Conservation (phyloP, 1,284 basidiomycete genomes). For the Ustilago hordei region DNA sequence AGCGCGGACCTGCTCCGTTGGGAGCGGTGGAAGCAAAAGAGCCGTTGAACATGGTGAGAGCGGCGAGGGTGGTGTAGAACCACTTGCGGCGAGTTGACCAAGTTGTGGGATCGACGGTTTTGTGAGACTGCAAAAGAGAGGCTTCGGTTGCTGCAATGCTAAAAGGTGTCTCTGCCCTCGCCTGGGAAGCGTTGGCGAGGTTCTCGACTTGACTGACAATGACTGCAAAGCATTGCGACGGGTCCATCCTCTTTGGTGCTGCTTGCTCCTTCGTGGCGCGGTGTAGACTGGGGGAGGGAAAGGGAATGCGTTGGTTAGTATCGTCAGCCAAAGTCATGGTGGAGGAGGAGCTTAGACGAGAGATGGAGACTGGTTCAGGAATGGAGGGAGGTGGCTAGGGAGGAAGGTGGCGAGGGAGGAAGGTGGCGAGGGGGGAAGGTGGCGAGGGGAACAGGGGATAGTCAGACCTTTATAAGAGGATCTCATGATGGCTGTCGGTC, state of each 20-base stretch:
- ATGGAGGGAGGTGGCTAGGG: background rate
- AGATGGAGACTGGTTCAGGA: background rate
- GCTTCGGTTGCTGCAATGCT: conserved; percentile 6
- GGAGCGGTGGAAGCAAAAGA: conserved; percentile 46
- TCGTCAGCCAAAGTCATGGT: background rate
- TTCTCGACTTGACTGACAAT: conserved; percentile 9
- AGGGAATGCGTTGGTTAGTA: background rate
- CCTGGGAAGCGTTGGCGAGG: conserved; percentile 8
- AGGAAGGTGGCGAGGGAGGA: background rate
- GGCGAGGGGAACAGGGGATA: background rate
- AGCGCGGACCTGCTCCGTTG: conserved; percentile 27
- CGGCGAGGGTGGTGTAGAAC: conserved; percentile 31
- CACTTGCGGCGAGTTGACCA: conserved; percentile 33
- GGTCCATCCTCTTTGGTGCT: background rate
- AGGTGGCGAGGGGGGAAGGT: background rate
- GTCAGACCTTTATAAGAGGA: background rate
- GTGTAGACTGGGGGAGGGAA: background rate
- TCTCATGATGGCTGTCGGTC: background rate
- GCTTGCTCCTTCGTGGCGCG: background rate
- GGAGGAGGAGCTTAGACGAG: too few relatives aligned
- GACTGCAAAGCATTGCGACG: conserved; percentile 6
- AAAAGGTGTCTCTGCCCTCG: background rate
- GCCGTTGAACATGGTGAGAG: conserved; percentile 48
- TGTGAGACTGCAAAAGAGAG: background rate
- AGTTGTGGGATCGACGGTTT: conserved; percentile 1